Percentiles rank a stretch among this genome's conserved stretches.
Evolutionary conservation across 2,329 filamentous ascomycete species (phyloP).

Genomic region (Cucurbitaria berberidis): DNA sequence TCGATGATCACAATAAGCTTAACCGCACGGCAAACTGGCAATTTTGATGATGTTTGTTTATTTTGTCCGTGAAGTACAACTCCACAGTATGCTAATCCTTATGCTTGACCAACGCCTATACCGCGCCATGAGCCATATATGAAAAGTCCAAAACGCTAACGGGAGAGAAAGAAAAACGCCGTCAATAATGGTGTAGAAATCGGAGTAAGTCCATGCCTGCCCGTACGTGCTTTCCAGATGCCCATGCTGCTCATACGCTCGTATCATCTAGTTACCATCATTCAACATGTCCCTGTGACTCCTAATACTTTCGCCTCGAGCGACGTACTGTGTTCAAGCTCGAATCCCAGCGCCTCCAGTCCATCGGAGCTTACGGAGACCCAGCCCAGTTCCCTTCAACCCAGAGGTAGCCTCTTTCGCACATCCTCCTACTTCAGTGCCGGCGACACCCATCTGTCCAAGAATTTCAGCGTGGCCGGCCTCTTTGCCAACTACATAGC

Average conservation of each 20-base stretch:
- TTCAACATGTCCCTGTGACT: too few species aligned
- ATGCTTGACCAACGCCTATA: not conserved
- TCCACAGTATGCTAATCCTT: not conserved
- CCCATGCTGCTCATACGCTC: constrained; percentile 1
- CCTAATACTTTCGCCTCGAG: not conserved
- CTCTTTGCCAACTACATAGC: constrained; percentile 67
- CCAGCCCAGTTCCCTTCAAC: constrained; percentile 34
- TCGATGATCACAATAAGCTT: too few species aligned
- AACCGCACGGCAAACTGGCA: too few species aligned
- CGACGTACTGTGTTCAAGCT: constrained; percentile 3
- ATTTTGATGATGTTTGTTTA: not conserved
- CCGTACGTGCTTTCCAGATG: not conserved
- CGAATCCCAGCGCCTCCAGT: constrained; percentile 33
- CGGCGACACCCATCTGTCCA: constrained; percentile 37
- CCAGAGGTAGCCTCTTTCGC: constrained; percentile 40
- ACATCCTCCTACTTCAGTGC: constrained; percentile 40
- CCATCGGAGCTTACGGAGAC: constrained; percentile 43
- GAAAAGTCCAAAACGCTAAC: not conserved
- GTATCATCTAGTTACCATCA: not conserved
- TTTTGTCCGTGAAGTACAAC: not conserved
- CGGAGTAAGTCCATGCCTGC: not conserved
- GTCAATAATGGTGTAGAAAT: not conserved
- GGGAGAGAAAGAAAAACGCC: not conserved
- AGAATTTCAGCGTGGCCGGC: constrained; percentile 60
- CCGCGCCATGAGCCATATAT: not conserved